These are phyloP conservation scores for Scheffersomyces stipitis DNA, from an alignment of 805 yeast species.

Conservation along the genomic window DNA sequence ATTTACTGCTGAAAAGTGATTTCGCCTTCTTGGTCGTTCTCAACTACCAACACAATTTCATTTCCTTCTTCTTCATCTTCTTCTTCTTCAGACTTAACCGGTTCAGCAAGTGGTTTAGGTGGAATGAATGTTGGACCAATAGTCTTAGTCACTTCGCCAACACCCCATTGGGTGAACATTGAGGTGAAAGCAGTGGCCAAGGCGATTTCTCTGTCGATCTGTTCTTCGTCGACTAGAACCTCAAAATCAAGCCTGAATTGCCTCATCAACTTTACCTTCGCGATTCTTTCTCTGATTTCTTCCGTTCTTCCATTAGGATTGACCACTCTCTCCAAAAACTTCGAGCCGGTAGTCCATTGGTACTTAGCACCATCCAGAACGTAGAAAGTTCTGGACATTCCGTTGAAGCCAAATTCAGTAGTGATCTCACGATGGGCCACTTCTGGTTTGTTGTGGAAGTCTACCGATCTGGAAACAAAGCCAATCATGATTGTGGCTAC, in stretches of 20 bases:
- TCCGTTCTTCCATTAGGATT: slow-evolving; percentile 60
- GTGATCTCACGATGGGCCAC: slow-evolving; percentile 45
- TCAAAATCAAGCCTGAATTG: slow-evolving; percentile 62
- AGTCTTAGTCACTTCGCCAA: slow-evolving; percentile 52
- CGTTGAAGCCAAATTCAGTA: slow-evolving; percentile 36
- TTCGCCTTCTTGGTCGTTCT: not conserved
- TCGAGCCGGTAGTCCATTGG: slow-evolving; percentile 55
- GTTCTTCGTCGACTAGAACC: slow-evolving; percentile 47
- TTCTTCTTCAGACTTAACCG: too few species aligned
- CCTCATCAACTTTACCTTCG: slow-evolving; percentile 55
- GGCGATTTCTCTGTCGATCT: slow-evolving; percentile 51
- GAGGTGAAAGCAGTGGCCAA: slow-evolving; percentile 61
- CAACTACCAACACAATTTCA: not conserved
- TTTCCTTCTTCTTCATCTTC: not conserved
- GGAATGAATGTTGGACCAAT: slow-evolving; percentile 49
- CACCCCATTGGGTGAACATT: slow-evolving; percentile 69
- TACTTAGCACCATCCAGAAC: slow-evolving; percentile 53
- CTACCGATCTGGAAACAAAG: slow-evolving; percentile 42
- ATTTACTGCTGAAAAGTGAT: not conserved
- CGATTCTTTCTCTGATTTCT: slow-evolving; percentile 54
- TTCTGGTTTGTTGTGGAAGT: slow-evolving; percentile 47
- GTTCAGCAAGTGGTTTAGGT: slow-evolving; percentile 1
- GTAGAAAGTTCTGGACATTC: slow-evolving; percentile 48
- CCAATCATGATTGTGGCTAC: slow-evolving; percentile 55
- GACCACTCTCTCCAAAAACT: slow-evolving; percentile 49